These are phyloP conservation scores for Dryas drummondii DNA, from an alignment of 306 rosid species.

Conservation along the genomic window DNA sequence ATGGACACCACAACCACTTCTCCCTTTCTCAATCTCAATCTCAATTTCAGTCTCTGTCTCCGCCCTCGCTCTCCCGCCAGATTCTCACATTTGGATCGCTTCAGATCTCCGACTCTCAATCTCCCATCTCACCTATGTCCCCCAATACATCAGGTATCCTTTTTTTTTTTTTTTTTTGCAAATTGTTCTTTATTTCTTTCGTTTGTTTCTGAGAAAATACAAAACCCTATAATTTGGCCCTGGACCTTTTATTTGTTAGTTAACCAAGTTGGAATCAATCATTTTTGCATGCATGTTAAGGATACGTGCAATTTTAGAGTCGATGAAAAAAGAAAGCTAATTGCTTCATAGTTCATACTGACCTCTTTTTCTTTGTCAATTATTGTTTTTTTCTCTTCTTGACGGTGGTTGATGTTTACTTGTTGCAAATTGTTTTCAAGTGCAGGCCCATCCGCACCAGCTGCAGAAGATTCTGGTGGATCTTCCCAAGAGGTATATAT, in stretches of 20 bases:
- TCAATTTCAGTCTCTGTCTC: constrained; percentile 17
- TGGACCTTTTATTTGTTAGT: neutral
- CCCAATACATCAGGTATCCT: constrained; percentile 41
- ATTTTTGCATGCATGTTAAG: neutral
- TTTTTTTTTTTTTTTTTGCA: neutral
- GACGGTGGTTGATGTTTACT: constrained; percentile 17
- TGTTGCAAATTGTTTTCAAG: constrained; percentile 12
- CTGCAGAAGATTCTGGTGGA: constrained; percentile 48
- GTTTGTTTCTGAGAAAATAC: neutral
- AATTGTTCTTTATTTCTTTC: neutral
- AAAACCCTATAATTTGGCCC: neutral
- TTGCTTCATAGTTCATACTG: neutral
- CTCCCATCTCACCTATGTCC: constrained; percentile 22
- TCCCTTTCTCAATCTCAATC: neutral
- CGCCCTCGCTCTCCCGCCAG: constrained; percentile 37
- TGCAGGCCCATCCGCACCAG: constrained; percentile 56
- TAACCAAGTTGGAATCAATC: too few relatives aligned
- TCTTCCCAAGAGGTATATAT: constrained; percentile 63
- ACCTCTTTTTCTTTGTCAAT: neutral
- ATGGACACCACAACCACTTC: constrained; percentile 44
- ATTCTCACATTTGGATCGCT: constrained; percentile 47
- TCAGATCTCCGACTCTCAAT: constrained; percentile 52
- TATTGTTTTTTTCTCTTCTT: neutral
- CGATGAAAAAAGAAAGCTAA: neutral
- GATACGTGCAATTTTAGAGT: neutral